Evolutionary conservation across 345 rosid species (phyloP), one percentile per base, ranked within the genome.

Genomic region (Gossypium anomalum): DNA sequence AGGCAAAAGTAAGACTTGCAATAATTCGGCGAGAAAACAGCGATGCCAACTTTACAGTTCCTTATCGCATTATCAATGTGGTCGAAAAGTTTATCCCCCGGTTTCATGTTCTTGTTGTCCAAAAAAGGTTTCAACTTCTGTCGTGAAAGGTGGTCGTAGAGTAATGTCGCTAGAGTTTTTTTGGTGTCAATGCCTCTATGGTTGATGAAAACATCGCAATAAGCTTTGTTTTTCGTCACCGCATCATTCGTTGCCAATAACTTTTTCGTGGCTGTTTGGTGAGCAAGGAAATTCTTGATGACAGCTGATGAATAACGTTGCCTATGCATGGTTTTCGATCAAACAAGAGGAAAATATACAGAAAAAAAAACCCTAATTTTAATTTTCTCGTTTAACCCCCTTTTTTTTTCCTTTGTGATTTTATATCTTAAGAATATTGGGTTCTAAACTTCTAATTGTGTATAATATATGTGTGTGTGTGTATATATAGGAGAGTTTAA

Each of bases 41-140:
- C 47, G 0, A 91, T 83, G 1, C 87, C 89, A 16, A 91, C 78
- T 69, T 83, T 86, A 27, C 92, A 91, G 55, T 74, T 65, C 14
- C 74, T 73, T 8, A 89, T 86, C 4, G 87, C 92, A 0, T 57
- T 20, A 51, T 89, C 79, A 60, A 89, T 91, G 70, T 87, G 78
- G 62, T 91, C 92, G 2, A 86, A 88, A 49, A 91, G 73, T 71
- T 88, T 87, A 67, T 91, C 94, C 0, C 94, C 94, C 0, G 94
- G 97, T 52, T 88, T 91, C 93, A 89, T 89, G 53, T 82, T 91
- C 85, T 87, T 91, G 82, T 79, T 79, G 72, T 91, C 97, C 83
- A 91, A 66, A 87, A 91, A 89, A 0, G 94, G 88, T 9, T 71
- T 76, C 5, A 91, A 47, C 16, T 83, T 79, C 19, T 69, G 49